These are phyloP conservation scores for Eragrostis curvula DNA, from an alignment of 176 grass and related monocot genomes.

Conservation along the genomic window DNA sequence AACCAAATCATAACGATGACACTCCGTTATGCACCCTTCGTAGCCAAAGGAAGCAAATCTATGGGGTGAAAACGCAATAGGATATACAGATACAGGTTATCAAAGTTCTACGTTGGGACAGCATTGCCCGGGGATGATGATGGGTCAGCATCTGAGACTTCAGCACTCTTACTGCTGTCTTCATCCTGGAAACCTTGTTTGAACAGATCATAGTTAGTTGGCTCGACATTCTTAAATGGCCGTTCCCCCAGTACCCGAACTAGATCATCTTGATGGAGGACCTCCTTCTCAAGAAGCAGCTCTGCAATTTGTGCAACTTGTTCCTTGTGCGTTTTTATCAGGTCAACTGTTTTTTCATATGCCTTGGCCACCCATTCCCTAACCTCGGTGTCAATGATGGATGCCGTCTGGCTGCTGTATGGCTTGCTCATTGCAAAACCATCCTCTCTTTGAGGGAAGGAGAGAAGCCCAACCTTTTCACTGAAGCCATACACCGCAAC, in stretches of 20 bases:
- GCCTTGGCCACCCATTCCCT: constrained; percentile 90
- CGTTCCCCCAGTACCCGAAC: constrained; percentile 72
- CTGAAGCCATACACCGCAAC: constrained; percentile 94
- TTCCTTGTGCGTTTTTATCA: constrained; percentile 78
- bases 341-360: constrained; percentile 61
- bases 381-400: constrained; percentile 84
- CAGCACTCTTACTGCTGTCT: constrained; percentile 41
- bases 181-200: constrained; percentile 74
- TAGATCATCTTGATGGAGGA: constrained; percentile 91
- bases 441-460: constrained; percentile 75
- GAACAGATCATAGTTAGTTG: constrained; percentile 81
- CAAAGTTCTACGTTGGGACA: constrained; percentile 46
- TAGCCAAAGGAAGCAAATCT: neutral
- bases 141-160: constrained; percentile 37
- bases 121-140: constrained; percentile 44
- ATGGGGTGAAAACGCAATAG: neutral
- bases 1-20: constrained; percentile 21
- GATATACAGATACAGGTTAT: neutral
- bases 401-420: constrained; percentile 64
- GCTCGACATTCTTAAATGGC: constrained; percentile 66
- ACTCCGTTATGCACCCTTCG: constrained; percentile 28
- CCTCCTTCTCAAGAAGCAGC: constrained; percentile 87
- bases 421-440: constrained; percentile 76
- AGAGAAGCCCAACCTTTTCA: constrained; percentile 91
- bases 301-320: constrained; percentile 76